Conservation (phyloP, 208 protist genomes). For the Endotrypanum monterogeii region DNA sequence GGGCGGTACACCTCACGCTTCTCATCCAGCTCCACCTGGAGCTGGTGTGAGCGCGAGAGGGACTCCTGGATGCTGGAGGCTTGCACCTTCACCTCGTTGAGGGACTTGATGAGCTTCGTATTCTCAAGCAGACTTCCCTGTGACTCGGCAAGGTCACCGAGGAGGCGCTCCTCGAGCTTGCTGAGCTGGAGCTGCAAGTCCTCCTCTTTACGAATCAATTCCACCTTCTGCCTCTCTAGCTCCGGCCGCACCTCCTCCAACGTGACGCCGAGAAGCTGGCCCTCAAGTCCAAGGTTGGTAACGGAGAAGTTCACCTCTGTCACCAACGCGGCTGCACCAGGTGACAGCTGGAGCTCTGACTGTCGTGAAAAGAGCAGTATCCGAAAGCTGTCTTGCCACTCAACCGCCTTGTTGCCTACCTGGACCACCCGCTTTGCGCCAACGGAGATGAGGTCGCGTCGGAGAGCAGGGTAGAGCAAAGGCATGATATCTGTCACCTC, state of each 20-base stretch:
- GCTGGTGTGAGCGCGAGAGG: constrained; percentile 79
- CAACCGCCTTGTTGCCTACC: constrained; percentile 96
- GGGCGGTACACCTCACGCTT: constrained; percentile 95
- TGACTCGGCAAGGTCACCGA: constrained; percentile 92
- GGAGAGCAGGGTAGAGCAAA: constrained; percentile 95
- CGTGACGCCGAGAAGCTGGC: constrained; percentile 95
- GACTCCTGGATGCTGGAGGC: constrained; percentile 80
- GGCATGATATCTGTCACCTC: constrained; percentile 95
- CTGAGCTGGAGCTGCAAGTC: constrained; percentile 93
- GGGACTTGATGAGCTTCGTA: constrained; percentile 88
- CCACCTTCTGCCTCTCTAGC: constrained; percentile 94
- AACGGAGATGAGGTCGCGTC: constrained; percentile 89
- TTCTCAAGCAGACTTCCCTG: constrained; percentile 96
- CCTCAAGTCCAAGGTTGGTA: constrained; percentile 94
- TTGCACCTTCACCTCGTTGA: constrained; percentile 95
- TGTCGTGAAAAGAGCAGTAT: constrained; percentile 95
- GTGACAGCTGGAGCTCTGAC: constrained; percentile 86
- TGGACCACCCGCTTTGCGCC: constrained; percentile 93
- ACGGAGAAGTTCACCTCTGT: constrained; percentile 97
- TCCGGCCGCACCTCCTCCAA: constrained; percentile 96
- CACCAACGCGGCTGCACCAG: constrained; percentile 89
- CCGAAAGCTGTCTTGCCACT: constrained; percentile 96
- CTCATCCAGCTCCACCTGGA: constrained; percentile 93
- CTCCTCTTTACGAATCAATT: constrained; percentile 96
- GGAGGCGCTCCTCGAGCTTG: constrained; percentile 92